Evolutionary conservation across 1,284 basidiomycete species (phyloP), one percentile per base, ranked within the genome.

Genomic region (Heterobasidion irregulare): DNA sequence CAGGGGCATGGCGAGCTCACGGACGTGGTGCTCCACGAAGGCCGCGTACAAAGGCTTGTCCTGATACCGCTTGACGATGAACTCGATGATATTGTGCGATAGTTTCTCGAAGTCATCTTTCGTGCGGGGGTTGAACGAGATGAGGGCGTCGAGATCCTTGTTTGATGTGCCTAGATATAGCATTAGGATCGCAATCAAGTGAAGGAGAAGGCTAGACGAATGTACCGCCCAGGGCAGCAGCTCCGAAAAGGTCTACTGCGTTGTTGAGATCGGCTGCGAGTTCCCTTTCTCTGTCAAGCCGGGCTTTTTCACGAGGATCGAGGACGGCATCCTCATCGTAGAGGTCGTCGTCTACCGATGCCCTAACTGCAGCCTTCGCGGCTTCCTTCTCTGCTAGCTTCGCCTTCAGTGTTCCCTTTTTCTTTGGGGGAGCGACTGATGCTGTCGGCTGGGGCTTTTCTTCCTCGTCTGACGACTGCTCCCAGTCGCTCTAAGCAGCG

Each of bases 361-460:
- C 84, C 56, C 79, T 81, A 58, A 74, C 73, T 1, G 87, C 87
- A 59, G 77, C 82, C 53, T 78, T 81, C 58, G 75, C 75, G 0
- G 89, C 89, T 63, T 92, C 91, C 70, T 91, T 95, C 72, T 94
- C 91, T 0, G 91, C 92, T 2, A 96, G 74, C 70, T 94, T 95
- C 49, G 83, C 81, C 71, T 95, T 96, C 61, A 95, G 71, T 0
- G 87, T 91, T 56, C 90, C 90, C 74, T 94, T 95, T 75, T 95
- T 95, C 76, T 91, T 92, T 2, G 83, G 79, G 1, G 89, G 83
- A 18, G 85, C 83, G 47, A 74, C 75, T 0, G 80, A 66, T 16
- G 71, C 68, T 12, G 76, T 66, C 5, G 74, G 53, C 50, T 72
- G 58, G 16, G 77, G 72, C 55, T 83, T 79, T 58, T 79, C 74